Conservation (phyloP, 2,329 filamentous ascomycete genomes). For the Fusarium xylarioides region DNA sequence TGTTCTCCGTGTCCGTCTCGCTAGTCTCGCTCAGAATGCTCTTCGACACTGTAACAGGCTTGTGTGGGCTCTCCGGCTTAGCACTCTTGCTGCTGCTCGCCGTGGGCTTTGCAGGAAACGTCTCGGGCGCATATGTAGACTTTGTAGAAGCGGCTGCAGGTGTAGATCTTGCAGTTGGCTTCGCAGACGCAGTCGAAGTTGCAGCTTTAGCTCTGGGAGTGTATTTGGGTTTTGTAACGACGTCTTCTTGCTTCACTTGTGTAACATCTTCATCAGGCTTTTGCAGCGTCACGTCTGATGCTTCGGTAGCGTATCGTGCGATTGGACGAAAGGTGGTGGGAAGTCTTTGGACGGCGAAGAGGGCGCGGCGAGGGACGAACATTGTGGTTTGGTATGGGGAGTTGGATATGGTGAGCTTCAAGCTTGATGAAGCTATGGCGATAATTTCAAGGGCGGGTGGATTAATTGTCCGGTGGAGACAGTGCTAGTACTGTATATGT, state of each 20-base stretch:
- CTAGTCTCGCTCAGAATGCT: constrained; percentile 17
- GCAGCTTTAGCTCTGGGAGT: not conserved
- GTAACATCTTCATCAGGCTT: constrained; percentile 24
- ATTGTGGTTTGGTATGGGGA: constrained; percentile 29
- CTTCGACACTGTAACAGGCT: constrained; percentile 2
- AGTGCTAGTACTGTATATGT: constrained; percentile 1
- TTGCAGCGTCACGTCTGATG: constrained; percentile 24
- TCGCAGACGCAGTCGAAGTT: not conserved
- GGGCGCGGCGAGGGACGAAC: constrained; percentile 40
- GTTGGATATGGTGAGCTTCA: not conserved
- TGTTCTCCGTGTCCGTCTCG: constrained; percentile 18
- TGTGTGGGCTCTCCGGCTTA: constrained; percentile 6
- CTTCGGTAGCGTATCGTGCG: constrained; percentile 39
- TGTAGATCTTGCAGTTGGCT: not conserved
- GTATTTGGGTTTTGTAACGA: constrained; percentile 4
- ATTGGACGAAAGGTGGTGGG: constrained; percentile 30
- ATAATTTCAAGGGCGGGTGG: constrained; percentile 25
- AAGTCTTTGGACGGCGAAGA: constrained; percentile 33
- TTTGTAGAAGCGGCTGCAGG: not conserved
- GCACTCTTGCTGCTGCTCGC: constrained; percentile 1
- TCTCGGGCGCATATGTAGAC: not conserved
- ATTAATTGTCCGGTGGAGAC: constrained; percentile 31
- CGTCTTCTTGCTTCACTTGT: constrained; percentile 23
- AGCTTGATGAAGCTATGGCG: constrained; percentile 2
- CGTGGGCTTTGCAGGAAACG: not conserved